Conservation (phyloP, 257 asterid genomes). For the Apocynum venetum region DNA sequence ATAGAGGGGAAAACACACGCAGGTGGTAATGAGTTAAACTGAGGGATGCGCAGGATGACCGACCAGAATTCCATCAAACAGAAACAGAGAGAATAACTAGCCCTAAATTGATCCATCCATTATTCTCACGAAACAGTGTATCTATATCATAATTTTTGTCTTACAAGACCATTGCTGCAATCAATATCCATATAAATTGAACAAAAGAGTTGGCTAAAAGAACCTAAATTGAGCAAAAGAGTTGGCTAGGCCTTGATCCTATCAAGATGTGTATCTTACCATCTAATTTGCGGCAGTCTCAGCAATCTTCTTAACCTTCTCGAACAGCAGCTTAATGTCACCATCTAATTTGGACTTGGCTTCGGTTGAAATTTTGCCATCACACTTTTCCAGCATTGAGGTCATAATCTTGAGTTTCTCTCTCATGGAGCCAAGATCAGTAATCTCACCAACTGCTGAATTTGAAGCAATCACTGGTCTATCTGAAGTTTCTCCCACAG, state of each 20-base stretch:
- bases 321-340: conserved; percentile 31
- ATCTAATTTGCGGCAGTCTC: conserved; percentile 19
- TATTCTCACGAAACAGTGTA: neutral
- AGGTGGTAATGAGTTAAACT: too few relatives aligned
- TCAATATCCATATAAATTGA: too few relatives aligned
- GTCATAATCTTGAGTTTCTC: conserved; percentile 27
- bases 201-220: neutral
- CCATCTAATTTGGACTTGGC: conserved; percentile 30
- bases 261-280: neutral
- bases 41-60: too few relatives aligned
- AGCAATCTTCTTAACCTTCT: conserved; percentile 29
- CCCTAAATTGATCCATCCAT: neutral
- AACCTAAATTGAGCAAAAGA: neutral
- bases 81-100: neutral
- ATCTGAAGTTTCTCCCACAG: conserved; percentile 16
- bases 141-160: too few relatives aligned
- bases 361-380: conserved; percentile 27
- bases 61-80: neutral
- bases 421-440: conserved; percentile 22
- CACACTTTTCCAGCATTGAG: conserved; percentile 29
- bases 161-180: too few relatives aligned
- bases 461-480: conserved; percentile 13
- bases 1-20: too few relatives aligned
- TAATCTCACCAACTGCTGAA: conserved; percentile 24
- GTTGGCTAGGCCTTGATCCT: neutral